These are phyloP conservation scores for Colletotrichum spaethianum DNA, from an alignment of 2,329 filamentous ascomycete genomes.

Conservation along the genomic window DNA sequence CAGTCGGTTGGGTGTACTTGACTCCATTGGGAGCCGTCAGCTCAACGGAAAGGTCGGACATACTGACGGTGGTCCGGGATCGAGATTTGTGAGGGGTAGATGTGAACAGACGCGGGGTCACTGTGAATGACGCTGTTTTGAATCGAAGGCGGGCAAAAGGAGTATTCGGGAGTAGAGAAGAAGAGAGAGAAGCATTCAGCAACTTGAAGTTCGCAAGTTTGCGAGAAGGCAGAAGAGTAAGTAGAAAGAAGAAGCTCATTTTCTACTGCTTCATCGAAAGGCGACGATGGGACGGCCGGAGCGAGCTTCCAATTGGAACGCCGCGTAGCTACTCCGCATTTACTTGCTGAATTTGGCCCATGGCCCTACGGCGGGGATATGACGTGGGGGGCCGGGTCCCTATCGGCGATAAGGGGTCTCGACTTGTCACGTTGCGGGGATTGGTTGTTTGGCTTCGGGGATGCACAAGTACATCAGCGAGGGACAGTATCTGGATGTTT, in stretches of 20 bases:
- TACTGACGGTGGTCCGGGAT: neutral
- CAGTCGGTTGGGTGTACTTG: slow-evolving; percentile 76
- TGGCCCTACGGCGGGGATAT: slow-evolving; percentile 23
- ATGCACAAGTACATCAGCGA: neutral
- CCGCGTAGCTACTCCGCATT: slow-evolving; percentile 26
- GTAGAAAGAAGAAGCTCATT: neutral
- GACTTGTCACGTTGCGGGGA: slow-evolving; percentile 11
- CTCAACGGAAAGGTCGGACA: slow-evolving; percentile 56
- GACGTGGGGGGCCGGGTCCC: slow-evolving; percentile 26
- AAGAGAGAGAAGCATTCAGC: neutral
- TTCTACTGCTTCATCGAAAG: slow-evolving; percentile 4
- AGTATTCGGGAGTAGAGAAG: slow-evolving; percentile 34
- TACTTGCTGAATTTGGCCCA: slow-evolving; percentile 1
- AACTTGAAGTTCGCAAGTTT: neutral
- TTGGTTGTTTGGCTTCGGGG: neutral
- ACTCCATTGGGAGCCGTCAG: slow-evolving; percentile 79
- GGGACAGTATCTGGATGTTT: neutral
- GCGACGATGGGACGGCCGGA: slow-evolving; percentile 1
- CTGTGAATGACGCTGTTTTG: neutral
- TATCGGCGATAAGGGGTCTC: slow-evolving; percentile 30
- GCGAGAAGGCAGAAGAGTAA: neutral
- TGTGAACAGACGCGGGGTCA: neutral
- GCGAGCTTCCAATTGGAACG: slow-evolving; percentile 12
- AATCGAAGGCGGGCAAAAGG: neutral
- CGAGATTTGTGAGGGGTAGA: slow-evolving; percentile 2